Base-by-base conservation (phyloP, 202 grass and related monocot species). In the Panicum virgatum region DNA sequence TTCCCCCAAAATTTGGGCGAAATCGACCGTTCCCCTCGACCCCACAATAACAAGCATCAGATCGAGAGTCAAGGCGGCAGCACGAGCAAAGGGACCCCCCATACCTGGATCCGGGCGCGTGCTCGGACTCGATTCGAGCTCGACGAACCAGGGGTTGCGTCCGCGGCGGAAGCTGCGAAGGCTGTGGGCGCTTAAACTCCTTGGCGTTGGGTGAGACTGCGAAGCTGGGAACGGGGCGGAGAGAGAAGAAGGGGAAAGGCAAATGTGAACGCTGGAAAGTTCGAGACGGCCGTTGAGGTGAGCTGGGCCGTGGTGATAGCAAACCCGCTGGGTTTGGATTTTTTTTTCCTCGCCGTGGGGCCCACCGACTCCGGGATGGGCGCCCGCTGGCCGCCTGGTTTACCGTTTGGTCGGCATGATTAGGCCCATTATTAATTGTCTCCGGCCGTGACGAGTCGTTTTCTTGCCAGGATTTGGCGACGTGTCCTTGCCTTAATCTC, bases 211-310 rank as follows among this genome's bases (percentile, higher is more conserved):
- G 81, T 36, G 46, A 67, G 77, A 39, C 13, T 32, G 69, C n/a
- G 59, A 66, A 32, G 19, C 57, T 25, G 67, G 11, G 25, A 6
- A 6, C 5, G 26, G 43, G 19, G 2, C n/a, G n/a, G n/a, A n/a
- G 9, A 40, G 5, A 15, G 2, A 26, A 0, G n/a, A 51, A 15
- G 42, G 30, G 42, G 4, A 44, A 76, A 42, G 12, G 10, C 20
- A 51, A n/a, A 34, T 71, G 68, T 23, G 44, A 46, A 78, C 29
- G 14, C 10, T 47, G 25, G 83, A 90, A 86, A 74, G 74, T 79
- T 90, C 79, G 26, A 83, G 83, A 86, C 20, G 20, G 47, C 38
- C 39, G 63, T 82, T 77, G 39, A 47, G 27, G 4, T 54, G 60
- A 14, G 61, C 9, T 29, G 29, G 50, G 60, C 22, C n/a, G 42